Evolutionary conservation across 2,329 filamentous ascomycete species (phyloP), one percentile per base, ranked within the genome.

Genomic region (Trichophyton schoenleinii): DNA sequence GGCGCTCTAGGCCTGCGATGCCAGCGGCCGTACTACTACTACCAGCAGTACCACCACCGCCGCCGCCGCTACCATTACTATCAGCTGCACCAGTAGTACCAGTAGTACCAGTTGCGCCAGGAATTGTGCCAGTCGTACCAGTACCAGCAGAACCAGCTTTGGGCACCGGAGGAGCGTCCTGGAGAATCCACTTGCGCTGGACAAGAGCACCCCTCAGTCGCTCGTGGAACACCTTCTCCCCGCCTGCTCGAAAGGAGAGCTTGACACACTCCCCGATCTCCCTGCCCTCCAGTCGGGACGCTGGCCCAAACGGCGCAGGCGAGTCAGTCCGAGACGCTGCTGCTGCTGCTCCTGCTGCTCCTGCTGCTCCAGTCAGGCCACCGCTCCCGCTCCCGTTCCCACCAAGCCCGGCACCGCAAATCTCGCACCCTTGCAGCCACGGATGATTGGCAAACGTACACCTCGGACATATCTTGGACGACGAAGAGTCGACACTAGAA

Each of bases 381-480:
- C 34, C 34, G 11, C 11, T 38, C 34, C 34, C 34, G 34, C 9
- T 13, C 9, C 34, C 34, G 11, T 38, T 38, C 34, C 34, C 34
- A 13, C 34, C 34, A 3, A 38, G 34, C 8, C 34, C 11, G 34
- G 87, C 89, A 11, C 89, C 89, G 69, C 94, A 99, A 59, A 99
- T 91, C 74, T 99, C 94, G 69, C 94, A 99, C 3, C 86, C 83
- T 11, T 85, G 75, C 11, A 99, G 76, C 2, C 89, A 96, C 0
- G 91, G 89, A 70, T 97, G 90, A 67, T 99, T 99, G 44, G 87
- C 80, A 69, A 97, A 97, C 0, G 94, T 99, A 71, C 94, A 99
- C 64, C 94, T 81, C 6, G 90, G 89, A 69, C 94, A 99, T 60
- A 31, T 22, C 34, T 58, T 15, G 4, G 9, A 11, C 1, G 53